A percentile compares a stretch with the other conserved stretches of the same genome.
Conservation (phyloP, 1,284 basidiomycete species). For the Boletus holoroseus region DNA sequence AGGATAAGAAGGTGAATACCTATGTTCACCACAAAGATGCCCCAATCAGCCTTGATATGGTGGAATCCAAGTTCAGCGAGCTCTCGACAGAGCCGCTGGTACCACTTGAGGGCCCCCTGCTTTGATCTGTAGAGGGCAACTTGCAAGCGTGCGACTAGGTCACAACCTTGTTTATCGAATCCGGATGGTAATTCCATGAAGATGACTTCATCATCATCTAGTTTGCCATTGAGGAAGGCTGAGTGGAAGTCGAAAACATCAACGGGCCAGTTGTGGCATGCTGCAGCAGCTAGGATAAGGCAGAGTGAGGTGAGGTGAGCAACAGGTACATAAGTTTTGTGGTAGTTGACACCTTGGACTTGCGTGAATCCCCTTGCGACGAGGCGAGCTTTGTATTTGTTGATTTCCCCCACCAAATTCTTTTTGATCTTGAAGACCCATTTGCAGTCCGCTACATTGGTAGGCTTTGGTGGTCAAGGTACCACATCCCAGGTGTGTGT, state of each 20-base stretch:
- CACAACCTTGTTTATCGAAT: fast-evolving
- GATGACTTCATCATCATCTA: background rate
- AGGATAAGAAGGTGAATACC: no score
- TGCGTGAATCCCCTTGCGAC: background rate
- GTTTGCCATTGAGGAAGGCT: background rate
- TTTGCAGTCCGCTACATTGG: background rate
- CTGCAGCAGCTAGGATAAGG: background rate
- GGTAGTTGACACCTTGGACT: background rate
- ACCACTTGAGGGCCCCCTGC: slow-evolving; percentile 2
- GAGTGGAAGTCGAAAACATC: background rate
- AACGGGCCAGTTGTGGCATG: background rate
- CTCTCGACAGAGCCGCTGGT: background rate
- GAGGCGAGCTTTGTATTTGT: background rate
- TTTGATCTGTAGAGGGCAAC: background rate
- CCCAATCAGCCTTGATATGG: background rate
- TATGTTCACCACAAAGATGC: no score
- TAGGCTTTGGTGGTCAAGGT: background rate
- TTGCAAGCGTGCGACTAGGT: background rate
- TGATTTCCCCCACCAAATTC: background rate
- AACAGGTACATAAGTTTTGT: background rate
- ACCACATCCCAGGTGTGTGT: background rate
- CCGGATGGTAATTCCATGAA: background rate
- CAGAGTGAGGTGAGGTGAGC: background rate
- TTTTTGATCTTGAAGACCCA: slow-evolving; percentile 6
- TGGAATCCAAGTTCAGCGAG: background rate